phyloP scores from a whole-genome alignment of 1,284 basidiomycete genomes.

The Porphyrellus sp. region DNA sequence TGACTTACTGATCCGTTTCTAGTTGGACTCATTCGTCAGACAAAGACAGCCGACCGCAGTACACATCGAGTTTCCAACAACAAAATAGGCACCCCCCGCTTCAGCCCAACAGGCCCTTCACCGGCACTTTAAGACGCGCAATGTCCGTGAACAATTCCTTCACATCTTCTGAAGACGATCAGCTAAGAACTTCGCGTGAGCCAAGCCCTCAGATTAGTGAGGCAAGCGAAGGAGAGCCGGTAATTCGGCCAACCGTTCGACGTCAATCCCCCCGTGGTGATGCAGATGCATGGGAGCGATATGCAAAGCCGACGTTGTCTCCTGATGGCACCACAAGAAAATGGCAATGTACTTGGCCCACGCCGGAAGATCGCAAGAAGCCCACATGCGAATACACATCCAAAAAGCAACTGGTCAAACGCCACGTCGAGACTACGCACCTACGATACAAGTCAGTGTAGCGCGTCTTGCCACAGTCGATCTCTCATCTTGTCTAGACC shows the following conservation, averaged over 20 bases:
- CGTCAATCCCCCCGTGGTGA: conserved; percentile 33
- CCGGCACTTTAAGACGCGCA: conserved; percentile 10
- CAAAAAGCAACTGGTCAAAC: conserved; percentile 65
- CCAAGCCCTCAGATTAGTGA: conserved; percentile 33
- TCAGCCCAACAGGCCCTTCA: conserved; percentile 11
- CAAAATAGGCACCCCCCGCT: conserved; percentile 8
- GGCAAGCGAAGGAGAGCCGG: conserved; percentile 28
- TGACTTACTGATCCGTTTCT: conserved; percentile 12
- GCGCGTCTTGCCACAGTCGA: conserved; percentile 7
- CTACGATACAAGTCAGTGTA: conserved; percentile 53
- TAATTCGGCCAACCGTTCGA: conserved; percentile 16
- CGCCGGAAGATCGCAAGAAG: conserved; percentile 35
- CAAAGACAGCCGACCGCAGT: conserved; percentile 15
- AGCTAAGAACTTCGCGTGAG: conserved; percentile 31
- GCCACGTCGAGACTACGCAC: conserved; percentile 64
- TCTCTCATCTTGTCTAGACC: conserved; percentile 39
- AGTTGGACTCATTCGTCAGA: conserved; percentile 26
- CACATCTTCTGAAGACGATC: conserved; percentile 34
- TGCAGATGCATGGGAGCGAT: conserved; percentile 32
- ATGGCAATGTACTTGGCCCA: conserved; percentile 37
- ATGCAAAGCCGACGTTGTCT: conserved; percentile 36
- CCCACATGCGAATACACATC: conserved; percentile 49
- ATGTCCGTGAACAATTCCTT: conserved; percentile 21
- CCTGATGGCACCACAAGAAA: conserved; percentile 36
- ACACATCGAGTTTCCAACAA: conserved; percentile 9